Conservation (phyloP, 345 rosid genomes). For the Hypericum androsaemum region DNA sequence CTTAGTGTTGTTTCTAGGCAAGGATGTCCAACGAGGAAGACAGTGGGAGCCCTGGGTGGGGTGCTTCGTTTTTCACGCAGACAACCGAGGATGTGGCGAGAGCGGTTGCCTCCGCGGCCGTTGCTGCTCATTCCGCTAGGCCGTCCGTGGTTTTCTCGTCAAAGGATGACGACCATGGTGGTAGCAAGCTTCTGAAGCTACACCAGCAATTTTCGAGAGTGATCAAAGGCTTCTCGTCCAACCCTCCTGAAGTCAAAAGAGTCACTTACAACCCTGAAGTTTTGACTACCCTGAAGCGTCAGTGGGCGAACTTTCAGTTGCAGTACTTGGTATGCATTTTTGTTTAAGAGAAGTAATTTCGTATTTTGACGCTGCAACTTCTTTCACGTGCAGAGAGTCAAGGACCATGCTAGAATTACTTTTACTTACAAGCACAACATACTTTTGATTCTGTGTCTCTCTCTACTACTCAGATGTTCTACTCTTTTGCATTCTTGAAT, state of each 20-base stretch:
- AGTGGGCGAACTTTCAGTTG: slow-evolving; percentile 78
- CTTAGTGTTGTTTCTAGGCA: not conserved
- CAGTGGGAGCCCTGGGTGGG: slow-evolving; percentile 74
- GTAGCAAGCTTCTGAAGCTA: slow-evolving; percentile 58
- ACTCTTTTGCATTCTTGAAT: too few species aligned
- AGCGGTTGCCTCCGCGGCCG: slow-evolving; percentile 68
- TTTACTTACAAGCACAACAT: too few species aligned
- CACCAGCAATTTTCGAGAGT: slow-evolving; percentile 61
- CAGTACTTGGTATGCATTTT: slow-evolving; percentile 63
- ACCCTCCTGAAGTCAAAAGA: slow-evolving; percentile 48
- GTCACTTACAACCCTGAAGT: slow-evolving; percentile 76
- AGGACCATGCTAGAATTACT: too few species aligned
- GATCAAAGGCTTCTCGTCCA: slow-evolving; percentile 52
- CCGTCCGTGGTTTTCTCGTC: slow-evolving; percentile 81
- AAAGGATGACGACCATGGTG: slow-evolving; percentile 41
- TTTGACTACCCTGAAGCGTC: slow-evolving; percentile 91
- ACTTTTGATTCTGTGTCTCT: too few species aligned
- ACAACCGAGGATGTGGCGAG: slow-evolving; percentile 71
- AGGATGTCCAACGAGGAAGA: slow-evolving; percentile 63
- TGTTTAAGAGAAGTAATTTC: slow-evolving; percentile 9
- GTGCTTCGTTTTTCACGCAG: slow-evolving; percentile 55
- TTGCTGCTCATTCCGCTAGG: slow-evolving; percentile 53
- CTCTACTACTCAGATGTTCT: too few species aligned
- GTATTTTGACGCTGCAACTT: too few species aligned
- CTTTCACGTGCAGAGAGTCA: too few species aligned